Conservation (phyloP, 441 rosid species). For the Eugenia klotzschiana region DNA sequence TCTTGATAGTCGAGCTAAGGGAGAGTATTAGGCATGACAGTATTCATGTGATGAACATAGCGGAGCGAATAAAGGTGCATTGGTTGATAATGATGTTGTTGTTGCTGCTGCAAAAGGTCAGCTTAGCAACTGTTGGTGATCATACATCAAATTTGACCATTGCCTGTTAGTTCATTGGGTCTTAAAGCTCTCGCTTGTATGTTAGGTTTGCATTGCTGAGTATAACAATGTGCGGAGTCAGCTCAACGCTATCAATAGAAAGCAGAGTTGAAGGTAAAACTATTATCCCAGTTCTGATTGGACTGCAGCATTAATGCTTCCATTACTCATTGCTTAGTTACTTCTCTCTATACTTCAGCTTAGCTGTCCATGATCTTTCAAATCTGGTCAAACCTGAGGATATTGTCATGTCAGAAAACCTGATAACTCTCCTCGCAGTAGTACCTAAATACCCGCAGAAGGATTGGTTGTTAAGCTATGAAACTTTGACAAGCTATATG, state of each 20-base stretch:
- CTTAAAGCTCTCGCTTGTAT: constrained; percentile 5
- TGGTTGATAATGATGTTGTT: background rate
- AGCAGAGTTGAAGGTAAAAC: constrained; percentile 89
- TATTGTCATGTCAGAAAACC: constrained; percentile 71
- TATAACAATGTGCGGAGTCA: constrained; percentile 87
- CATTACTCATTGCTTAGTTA: constrained; percentile 6
- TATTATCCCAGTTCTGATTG: background rate
- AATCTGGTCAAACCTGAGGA: constrained; percentile 86
- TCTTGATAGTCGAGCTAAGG: background rate
- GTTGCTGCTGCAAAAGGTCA: background rate
- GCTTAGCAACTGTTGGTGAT: background rate
- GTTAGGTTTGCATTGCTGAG: constrained; percentile 90
- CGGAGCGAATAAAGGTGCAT: background rate
- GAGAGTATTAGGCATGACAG: background rate
- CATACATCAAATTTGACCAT: background rate
- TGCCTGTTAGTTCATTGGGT: background rate
- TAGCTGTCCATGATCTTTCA: constrained; percentile 98
- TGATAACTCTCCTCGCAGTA: constrained; percentile 72
- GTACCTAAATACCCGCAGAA: constrained; percentile 92
- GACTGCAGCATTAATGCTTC: background rate
- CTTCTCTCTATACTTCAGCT: constrained; percentile 37
- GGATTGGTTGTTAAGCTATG: constrained; percentile 89
- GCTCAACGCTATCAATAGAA: constrained; percentile 84
- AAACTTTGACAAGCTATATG: constrained; percentile 83
- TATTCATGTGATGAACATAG: background rate